Evolutionary conservation across 805 yeast genomes (phyloP), one percentile per base, ranked within the genome.

Genomic region (Candida insectorum): DNA sequence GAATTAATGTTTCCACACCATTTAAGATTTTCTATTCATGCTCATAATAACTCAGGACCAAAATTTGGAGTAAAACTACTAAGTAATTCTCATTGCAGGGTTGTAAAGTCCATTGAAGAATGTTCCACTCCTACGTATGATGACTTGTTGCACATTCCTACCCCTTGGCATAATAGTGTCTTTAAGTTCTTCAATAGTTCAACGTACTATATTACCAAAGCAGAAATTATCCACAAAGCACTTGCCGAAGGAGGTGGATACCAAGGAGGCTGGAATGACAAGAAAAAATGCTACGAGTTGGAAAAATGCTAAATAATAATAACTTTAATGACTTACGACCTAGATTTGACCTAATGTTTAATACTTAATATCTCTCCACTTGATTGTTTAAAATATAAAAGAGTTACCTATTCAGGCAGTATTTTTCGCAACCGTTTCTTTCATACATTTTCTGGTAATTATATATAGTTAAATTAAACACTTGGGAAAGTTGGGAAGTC

Each of bases 111-210:
- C n/a, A 51, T 76, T 21, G 71, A 69, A 31, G 60, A 60, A 30
- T 55, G 54, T 31, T 46, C 45, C 18, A 47, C 46, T 21, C 80
- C 76, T 2, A 48, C 48, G 17, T 67, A 58, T 47, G 76, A 71
- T 27, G 81, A 74, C 43, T 56, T 73, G 42, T 62, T 77, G 37
- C 83, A 77, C 50, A 75, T 77, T 37, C 82, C 83, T 31, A 77
- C 82, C 0, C 82, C 83, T 29, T 77, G 82, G 82, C 83, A 77
- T 52, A 77, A 77, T 44, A 59, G 75, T 33, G 66, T 77, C 10
- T 70, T 73, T 16, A 57, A 60, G 31, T 51, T 70, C 34, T 34
- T 26, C 10, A 63, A 60, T 29, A 68, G 64, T 20, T 52, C 52
- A 22, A 49, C 56, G n/a, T 45, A 36, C 44, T 39, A 20, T 16